Conservation (phyloP, 768 basidiomycete genomes). For the Leucogyrophana mollusca region DNA sequence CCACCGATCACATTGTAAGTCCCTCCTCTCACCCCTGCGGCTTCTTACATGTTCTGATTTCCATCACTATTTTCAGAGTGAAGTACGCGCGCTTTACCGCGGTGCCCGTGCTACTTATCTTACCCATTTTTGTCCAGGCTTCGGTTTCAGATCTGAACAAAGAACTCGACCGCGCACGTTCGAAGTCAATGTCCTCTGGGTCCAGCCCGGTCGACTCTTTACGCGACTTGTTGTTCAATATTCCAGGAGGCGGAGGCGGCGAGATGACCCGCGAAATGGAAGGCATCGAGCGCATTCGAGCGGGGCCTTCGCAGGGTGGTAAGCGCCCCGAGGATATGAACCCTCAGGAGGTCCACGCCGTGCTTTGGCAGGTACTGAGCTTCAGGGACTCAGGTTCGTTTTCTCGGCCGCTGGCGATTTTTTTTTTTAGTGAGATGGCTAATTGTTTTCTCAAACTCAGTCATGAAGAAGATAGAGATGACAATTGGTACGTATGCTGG, state of each 20-base stretch:
- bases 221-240: conserved; percentile 55
- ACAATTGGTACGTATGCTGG: conserved; percentile 55
- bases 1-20: conserved; percentile 59
- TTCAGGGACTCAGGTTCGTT: conserved; percentile 76
- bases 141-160: conserved; percentile 87
- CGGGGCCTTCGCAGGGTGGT: conserved; percentile 56
- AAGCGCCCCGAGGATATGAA: conserved; percentile 79
- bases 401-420: background rate
- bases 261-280: conserved; percentile 78
- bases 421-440: background rate
- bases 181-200: conserved; percentile 39
- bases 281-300: conserved; percentile 65
- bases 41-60: background rate
- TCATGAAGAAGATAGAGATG: conserved; percentile 76
- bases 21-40: background rate
- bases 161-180: conserved; percentile 70
- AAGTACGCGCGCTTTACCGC: conserved; percentile 13
- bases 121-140: conserved; percentile 43
- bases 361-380: conserved; percentile 81
- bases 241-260: conserved; percentile 60
- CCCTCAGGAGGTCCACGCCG: conserved; percentile 83
- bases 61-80: conserved; percentile 22
- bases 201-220: conserved; percentile 45
- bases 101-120: conserved; percentile 5
- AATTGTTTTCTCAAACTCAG: conserved; percentile 25